These are phyloP conservation scores for Neofusicoccum sp. DNA, from an alignment of 2,329 filamentous ascomycete genomes.

Conservation along the genomic window DNA sequence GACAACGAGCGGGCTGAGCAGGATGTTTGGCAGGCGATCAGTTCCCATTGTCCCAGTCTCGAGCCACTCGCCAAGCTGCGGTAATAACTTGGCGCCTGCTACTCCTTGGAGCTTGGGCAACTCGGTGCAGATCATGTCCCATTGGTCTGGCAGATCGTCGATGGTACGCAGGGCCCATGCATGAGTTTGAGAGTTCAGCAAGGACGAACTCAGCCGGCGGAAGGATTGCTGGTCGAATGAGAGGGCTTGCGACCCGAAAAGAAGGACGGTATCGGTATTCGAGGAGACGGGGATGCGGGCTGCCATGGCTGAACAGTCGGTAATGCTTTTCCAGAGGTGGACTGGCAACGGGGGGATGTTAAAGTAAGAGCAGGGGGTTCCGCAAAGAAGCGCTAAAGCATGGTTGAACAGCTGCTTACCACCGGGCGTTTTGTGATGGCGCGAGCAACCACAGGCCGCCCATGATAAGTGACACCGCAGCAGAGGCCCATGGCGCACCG, in stretches of 20 bases:
- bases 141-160: slow-evolving; percentile 16
- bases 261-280: neutral
- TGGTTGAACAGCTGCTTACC: neutral
- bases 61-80: slow-evolving; percentile 19
- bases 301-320: neutral
- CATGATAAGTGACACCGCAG: no score
- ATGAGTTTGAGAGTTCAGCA: neutral
- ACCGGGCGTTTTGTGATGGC: no score
- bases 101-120: slow-evolving; percentile 15
- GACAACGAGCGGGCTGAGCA: slow-evolving; percentile 44
- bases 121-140: slow-evolving; percentile 11
- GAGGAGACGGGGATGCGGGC: neutral
- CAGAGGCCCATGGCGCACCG: no score
- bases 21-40: slow-evolving; percentile 31
- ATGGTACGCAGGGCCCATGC: slow-evolving; percentile 17
- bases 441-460: no score
- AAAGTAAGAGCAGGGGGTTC: no score
- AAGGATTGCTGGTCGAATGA: neutral
- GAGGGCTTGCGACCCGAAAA: slow-evolving; percentile 12
- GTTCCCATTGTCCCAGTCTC: neutral
- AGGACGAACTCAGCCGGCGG: neutral
- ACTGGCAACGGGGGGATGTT: neutral
- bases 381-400: neutral
- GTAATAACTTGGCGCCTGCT: neutral
- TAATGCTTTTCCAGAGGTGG: neutral